A percentile compares a stretch with the other conserved stretches of the same genome.
Conservation (phyloP, 164 flowering plant species). For the Vitis rotundifolia region DNA sequence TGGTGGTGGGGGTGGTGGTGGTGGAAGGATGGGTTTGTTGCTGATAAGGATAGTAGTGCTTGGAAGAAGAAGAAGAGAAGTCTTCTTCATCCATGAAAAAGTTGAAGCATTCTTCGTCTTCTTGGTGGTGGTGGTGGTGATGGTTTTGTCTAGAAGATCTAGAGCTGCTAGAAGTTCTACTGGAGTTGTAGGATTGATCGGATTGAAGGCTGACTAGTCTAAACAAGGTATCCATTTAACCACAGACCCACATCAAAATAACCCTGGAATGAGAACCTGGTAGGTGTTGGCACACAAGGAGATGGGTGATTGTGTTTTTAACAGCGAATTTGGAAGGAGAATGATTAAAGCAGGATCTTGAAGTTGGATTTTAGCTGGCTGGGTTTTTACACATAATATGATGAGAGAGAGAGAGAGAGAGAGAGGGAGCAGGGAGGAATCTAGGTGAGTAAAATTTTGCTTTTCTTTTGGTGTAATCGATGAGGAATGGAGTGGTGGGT, state of each 20-base stretch:
- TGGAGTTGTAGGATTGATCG: slow-evolving; percentile 73
- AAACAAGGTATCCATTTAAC: slow-evolving; percentile 91
- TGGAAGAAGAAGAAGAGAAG: slow-evolving; percentile 79
- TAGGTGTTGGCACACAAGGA: slow-evolving; percentile 12
- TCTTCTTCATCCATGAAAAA: slow-evolving; percentile 99
- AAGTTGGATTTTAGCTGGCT: slow-evolving; percentile 42
- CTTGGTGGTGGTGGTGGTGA: slow-evolving; percentile 24
- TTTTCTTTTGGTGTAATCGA: slow-evolving; percentile 53
- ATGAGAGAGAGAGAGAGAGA: slow-evolving; percentile 11
- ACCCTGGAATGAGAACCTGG: slow-evolving; percentile 6
- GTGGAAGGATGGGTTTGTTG: slow-evolving; percentile 20
- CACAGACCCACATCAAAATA: slow-evolving; percentile 36
- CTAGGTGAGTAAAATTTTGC: slow-evolving; percentile 2
- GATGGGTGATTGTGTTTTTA: slow-evolving; percentile 28
- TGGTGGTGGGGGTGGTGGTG: slow-evolving; percentile 15
- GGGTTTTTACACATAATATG: slow-evolving; percentile 7
- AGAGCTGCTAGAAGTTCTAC: slow-evolving; percentile 63
- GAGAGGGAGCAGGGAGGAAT: slow-evolving; percentile 14
- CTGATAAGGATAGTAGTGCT: slow-evolving; percentile 22
- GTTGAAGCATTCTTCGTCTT: slow-evolving; percentile 90
- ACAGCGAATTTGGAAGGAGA: slow-evolving; percentile 10
- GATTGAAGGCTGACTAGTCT: slow-evolving; percentile 72
- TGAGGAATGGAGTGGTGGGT: slow-evolving; percentile 19
- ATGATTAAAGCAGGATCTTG: slow-evolving; percentile 38
- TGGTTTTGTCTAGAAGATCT: slow-evolving; percentile 62